Evolutionary conservation across 257 asterid genomes (phyloP).

Genomic region (Linderniella brevidens): DNA sequence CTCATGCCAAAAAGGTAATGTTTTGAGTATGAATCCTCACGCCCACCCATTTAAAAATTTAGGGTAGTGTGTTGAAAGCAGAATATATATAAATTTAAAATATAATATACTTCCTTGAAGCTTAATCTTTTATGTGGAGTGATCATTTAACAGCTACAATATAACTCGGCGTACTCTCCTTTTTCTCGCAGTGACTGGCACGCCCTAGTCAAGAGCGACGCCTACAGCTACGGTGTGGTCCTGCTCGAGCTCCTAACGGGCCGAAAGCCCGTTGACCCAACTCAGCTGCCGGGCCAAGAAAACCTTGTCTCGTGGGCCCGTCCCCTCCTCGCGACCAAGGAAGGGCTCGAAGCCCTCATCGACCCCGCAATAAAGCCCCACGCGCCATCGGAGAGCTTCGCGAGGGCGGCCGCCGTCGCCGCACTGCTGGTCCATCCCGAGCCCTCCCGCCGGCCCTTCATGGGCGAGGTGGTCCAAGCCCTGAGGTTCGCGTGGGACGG

Average conservation of each 20-base stretch:
- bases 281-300: conserved; percentile 87
- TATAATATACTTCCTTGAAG: too few relatives aligned
- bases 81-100: too few relatives aligned
- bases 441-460: conserved; percentile 88
- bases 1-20: too few relatives aligned
- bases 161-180: not conserved
- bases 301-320: conserved; percentile 88
- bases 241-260: conserved; percentile 89
- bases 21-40: too few relatives aligned
- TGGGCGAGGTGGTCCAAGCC: conserved; percentile 98
- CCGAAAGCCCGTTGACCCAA: conserved; percentile 70
- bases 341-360: conserved; percentile 42
- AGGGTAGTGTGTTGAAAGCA: too few relatives aligned
- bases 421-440: conserved; percentile 98
- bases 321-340: conserved; percentile 46
- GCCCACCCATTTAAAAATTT: too few relatives aligned
- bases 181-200: conserved; percentile 64
- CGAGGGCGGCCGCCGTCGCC: conserved; percentile 78
- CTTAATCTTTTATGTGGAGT: too few relatives aligned
- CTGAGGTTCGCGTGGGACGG: conserved; percentile 78
- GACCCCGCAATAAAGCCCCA: conserved; percentile 31
- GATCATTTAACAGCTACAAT: too few relatives aligned
- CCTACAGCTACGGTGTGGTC: conserved; percentile 90
- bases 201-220: conserved; percentile 90
- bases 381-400: conserved; percentile 30